A percentile compares a stretch with the other conserved stretches of the same genome.
Evolutionary conservation across 2,329 filamentous ascomycete genomes (phyloP).

Genomic region (Graphium sp.): DNA sequence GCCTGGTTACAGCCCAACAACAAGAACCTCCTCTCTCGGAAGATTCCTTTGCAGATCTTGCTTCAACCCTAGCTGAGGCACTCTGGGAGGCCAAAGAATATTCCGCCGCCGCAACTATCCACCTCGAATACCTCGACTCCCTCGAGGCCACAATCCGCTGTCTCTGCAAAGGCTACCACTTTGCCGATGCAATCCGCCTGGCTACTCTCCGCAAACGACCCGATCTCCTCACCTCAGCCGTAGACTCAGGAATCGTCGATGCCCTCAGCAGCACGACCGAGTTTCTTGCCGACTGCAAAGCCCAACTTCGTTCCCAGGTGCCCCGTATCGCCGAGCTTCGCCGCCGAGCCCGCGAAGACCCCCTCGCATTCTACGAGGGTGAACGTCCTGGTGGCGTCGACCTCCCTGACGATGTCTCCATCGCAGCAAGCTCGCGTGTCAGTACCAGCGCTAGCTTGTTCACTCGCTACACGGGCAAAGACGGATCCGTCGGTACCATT

Average conservation of each 20-base stretch:
- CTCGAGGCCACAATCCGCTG: conserved; percentile 53
- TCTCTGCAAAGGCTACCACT: conserved; percentile 75
- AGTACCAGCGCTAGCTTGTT: conserved; percentile 80
- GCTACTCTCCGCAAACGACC: conserved; percentile 42
- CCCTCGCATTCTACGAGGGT: conserved; percentile 76
- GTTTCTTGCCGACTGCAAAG: conserved; percentile 82
- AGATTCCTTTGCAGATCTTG: conserved; percentile 48
- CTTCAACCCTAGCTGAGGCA: conserved; percentile 58
- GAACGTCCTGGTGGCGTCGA: conserved; percentile 48
- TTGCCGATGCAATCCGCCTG: conserved; percentile 75
- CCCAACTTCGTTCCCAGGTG: conserved; percentile 68
- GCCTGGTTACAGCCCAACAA: conserved; percentile 61
- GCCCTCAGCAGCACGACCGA: conserved; percentile 72
- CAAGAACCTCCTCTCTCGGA: conserved; percentile 41
- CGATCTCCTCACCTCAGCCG: conserved; percentile 45
- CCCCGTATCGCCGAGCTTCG: conserved; percentile 74
- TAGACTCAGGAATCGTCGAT: conserved; percentile 70
- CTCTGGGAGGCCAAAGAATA: conserved; percentile 77
- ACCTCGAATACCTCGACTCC: conserved; percentile 66
- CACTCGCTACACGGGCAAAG: conserved; percentile 73
- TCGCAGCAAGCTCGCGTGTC: conserved; percentile 66
- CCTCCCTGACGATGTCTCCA: conserved; percentile 79
- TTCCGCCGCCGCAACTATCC: conserved; percentile 58
- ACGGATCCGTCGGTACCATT: conserved; percentile 44
- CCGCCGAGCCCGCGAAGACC: conserved; percentile 65